Evolutionary conservation across 305 asterid genomes (phyloP), one percentile per base, ranked within the genome.

Genomic region (Nicotiana rustica): DNA sequence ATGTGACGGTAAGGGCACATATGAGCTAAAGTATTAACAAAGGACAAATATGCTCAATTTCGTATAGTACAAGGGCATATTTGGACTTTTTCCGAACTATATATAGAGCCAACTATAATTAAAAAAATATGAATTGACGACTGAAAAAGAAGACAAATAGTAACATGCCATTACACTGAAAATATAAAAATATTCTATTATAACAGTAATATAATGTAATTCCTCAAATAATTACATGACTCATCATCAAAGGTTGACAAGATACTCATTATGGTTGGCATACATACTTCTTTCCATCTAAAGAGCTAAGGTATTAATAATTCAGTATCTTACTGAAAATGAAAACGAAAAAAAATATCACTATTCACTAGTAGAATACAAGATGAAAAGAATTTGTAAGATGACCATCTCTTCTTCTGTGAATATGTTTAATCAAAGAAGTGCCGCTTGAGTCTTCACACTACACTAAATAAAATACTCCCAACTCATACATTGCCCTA

Each of bases 401-500:
- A 52, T 13, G 10, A 59, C 65, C 65, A 17, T 59, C 25, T 59
- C 19, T 7, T 59, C 10, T 59, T 3, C 15, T 55, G 60, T 55
- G 60, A 55, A 55, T 12, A 55, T 55, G 60, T 14, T 12, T 13
- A 5, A 12, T 14, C 60, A 59, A 59, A 17, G 10, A 5, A 59
- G 65, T 59, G 65, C 6, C 19, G 6, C 10, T 44, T n/a, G 5
- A 18, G 17, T 68, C 56, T 38, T 68, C 33, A 69, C 57, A 38
- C 33, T 69, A 10, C 19, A n/a, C 33, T 67, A 17, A 44, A 44
- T 59, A n/a, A 33, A 59, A 59, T 59, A 59, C 25, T 59, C 65
- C 65, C 65, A 59, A 5, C 65, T 59, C 65, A 59, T 69, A 69
- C 12, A 68, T 69, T 69, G 44, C 56, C 77, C 77, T 36, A 69